Evolutionary conservation across 495 filamentous ascomycete species (phyloP).

Genomic region (Tuber umbilicatum): DNA sequence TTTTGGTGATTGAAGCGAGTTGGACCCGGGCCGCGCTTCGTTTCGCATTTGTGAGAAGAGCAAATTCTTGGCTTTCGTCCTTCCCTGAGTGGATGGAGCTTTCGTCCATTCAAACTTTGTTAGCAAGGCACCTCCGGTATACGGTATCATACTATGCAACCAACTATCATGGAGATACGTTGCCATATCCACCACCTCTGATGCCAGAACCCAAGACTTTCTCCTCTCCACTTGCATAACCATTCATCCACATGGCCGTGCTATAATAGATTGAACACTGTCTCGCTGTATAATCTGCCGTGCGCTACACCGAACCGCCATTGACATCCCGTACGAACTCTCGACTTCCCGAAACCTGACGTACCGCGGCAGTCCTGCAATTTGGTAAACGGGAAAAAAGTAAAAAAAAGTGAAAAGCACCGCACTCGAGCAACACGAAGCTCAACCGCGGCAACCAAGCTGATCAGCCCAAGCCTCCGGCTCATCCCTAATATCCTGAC

Average conservation of each 20-base stretch:
- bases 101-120: not conserved
- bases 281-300: not conserved
- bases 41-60: not conserved
- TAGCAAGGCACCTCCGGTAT: not conserved
- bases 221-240: not conserved
- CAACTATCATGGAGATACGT: not conserved
- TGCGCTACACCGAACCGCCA: not conserved
- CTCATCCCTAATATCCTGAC: not conserved
- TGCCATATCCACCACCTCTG: not conserved
- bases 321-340: not conserved
- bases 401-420: not conserved
- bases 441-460: not conserved
- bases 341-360: not conserved
- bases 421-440: not conserved
- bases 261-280: not conserved
- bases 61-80: not conserved
- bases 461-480: slow-evolving; percentile 1
- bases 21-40: not conserved
- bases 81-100: not conserved
- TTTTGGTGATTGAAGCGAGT: not conserved
- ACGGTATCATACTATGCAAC: not conserved
- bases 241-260: not conserved
- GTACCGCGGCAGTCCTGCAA: not conserved
- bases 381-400: not conserved
- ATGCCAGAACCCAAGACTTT: not conserved